Percentiles rank a stretch among this genome's conserved stretches.
Evolutionary conservation across 179 eudicot genomes (phyloP).

Genomic region (Actinidia arguta): DNA sequence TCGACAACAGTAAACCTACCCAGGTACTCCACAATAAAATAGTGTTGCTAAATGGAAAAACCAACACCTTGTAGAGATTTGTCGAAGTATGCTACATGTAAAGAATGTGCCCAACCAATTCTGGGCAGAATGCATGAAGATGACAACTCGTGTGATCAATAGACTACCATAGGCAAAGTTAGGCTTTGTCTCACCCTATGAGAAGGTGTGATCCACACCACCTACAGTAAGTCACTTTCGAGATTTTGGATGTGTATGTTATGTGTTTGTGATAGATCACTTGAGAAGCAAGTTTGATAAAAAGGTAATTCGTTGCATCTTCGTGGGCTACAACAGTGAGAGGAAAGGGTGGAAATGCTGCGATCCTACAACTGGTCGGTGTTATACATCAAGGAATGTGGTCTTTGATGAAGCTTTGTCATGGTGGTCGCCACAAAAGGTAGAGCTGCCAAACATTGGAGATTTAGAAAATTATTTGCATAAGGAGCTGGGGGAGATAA

Average conservation of each 20-base stretch:
- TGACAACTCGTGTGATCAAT: constrained; percentile 11
- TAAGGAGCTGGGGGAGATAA: background rate
- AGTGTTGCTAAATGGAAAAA: too few species aligned
- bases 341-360: constrained; percentile 19
- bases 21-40: too few species aligned
- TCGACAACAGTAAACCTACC: too few species aligned
- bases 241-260: background rate
- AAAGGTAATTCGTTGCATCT: constrained; percentile 12
- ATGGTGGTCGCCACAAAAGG: background rate
- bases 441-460: background rate
- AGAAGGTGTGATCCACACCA: background rate
- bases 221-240: background rate
- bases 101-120: background rate
- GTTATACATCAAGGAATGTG: constrained; percentile 9
- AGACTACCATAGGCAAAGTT: background rate
- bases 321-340: constrained; percentile 14
- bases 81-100: too few species aligned
- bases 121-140: constrained; percentile 21
- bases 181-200: constrained; percentile 6
- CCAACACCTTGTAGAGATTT: too few species aligned
- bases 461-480: background rate
- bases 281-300: background rate
- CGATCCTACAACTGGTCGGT: background rate
- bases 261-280: background rate
- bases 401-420: constrained; percentile 18